A percentile compares a stretch with the other conserved stretches of the same genome.
These are phyloP conservation scores for Rhodosorus marinus DNA, from an alignment of 23 red algal species.

Conservation along the genomic window DNA sequence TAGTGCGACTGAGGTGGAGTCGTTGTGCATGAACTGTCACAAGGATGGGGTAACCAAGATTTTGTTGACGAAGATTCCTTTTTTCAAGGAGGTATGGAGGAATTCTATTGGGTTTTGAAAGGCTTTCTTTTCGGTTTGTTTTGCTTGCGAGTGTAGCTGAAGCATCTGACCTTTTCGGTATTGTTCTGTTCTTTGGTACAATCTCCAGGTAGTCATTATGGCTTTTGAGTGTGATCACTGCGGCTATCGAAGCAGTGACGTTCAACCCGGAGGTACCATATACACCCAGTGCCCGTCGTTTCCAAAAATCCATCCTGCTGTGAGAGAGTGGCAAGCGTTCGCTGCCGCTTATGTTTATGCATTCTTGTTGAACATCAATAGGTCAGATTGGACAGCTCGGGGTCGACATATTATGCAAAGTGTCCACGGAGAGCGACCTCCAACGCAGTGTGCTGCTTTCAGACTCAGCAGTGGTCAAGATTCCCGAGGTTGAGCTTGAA, in stretches of 20 bases:
- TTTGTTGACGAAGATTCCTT: slow-evolving; percentile 14
- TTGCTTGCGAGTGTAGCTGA: no score
- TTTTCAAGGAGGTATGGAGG: slow-evolving; percentile 13
- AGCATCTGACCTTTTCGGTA: no score
- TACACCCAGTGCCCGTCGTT: not conserved
- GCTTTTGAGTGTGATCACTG: slow-evolving; percentile 23
- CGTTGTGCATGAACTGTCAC: slow-evolving; percentile 24
- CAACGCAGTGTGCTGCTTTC: slow-evolving; percentile 23
- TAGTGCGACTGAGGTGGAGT: slow-evolving; percentile 4
- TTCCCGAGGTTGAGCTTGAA: slow-evolving; percentile 16
- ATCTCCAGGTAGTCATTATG: slow-evolving; percentile 8
- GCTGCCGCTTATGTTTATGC: not conserved
- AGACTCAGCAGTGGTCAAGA: slow-evolving; percentile 8
- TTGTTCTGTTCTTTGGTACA: no score
- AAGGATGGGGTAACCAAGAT: slow-evolving; percentile 20
- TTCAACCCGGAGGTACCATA: slow-evolving; percentile 2
- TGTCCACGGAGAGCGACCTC: not conserved
- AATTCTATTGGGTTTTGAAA: no score
- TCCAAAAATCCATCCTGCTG: no score
- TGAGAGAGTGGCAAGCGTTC: no score
- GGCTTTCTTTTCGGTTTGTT: no score
- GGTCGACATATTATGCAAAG: not conserved
- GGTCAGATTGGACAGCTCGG: not conserved
- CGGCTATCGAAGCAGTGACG: slow-evolving; percentile 9
- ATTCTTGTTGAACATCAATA: not conserved